Evolutionary conservation across 2,329 filamentous ascomycete species (phyloP), one percentile per base, ranked within the genome.

Genomic region (Sarocladium kiliense): DNA sequence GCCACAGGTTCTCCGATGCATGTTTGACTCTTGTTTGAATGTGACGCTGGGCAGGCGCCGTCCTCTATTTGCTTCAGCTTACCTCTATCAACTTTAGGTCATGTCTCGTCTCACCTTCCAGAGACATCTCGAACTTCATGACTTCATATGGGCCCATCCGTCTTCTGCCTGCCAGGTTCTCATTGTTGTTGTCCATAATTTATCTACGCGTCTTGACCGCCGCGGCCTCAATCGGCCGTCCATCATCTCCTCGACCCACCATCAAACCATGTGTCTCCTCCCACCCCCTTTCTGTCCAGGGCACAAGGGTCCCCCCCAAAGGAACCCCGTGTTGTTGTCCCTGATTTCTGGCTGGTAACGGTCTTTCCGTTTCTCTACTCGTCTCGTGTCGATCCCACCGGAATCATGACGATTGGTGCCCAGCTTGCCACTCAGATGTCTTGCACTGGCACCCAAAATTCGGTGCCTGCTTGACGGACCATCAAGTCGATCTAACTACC

Each of bases 231-330:
- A 57, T 51, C 32, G 32, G 14, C 44, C 54, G 42, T 21, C 32
- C 54, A 49, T 50, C 44, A 50, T 30, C 34, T 51, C 30, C 19
- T 23, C 47, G 27, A 32, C 75, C 81, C 50, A 84, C 81, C n/a
- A 12, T 23, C 47, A 51, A 51, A 36, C 47, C 44, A 47, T 47
- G 44, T 27, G 44, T 47, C 44, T 47, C 12, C 44, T 47, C 44
- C 23, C 41, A 44, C 41, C 41, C n/a, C 21, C 21, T 44, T 44
- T 21, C 41, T 25, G 5, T n/a, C 44, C 26, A 51, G 30, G 30
- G 47, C 47, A n/a, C 47, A 51, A 51, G 47, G 47, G 47, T 51
- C 47, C 25, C 39, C 39, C 19, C n/a, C 7, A 21, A 4, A 23
- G 19, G 19, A 6, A 18, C 39, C 39, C 39, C 16, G 5, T 39